Evolutionary conservation across 768 basidiomycete genomes (phyloP), one percentile per base, ranked within the genome.

Genomic region (Lentinula sp.): DNA sequence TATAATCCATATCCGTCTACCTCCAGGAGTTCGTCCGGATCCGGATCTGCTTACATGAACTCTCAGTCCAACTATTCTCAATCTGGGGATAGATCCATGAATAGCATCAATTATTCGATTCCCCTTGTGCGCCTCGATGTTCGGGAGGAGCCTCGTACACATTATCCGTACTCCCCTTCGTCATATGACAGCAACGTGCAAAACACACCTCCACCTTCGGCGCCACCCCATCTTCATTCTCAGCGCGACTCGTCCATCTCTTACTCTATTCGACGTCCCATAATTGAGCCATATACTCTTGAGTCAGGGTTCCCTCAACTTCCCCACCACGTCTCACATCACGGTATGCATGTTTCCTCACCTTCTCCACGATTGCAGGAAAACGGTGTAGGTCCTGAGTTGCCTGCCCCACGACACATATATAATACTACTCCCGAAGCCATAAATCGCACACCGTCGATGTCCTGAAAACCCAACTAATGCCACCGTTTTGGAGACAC

Each of bases 241-340:
- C 71, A 79, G 37, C 76, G 77, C 6, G 79, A 83, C 57, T 71
- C 76, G 8, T 68, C 80, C 45, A 65, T 81, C 60, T 72, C 81
- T 13, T 87, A 81, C 67, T 77, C 79, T 43, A 84, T 83, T 64
- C 79, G 85, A 62, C 80, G 86, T 55, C 77, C 85, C 42, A 73
- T 81, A 55, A 83, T 82, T 35, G 86, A 86, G 51, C 78, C 85
- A 23, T 83, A 57, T 20, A 73, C 81, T 41, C 72, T 80, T 54
- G 75, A 74, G 35, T 77, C 81, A 62, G 79, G 79, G 63, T 79
- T 80, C 61, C 73, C 75, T 52, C 82, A 81, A 69, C 78, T 81
- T 60, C 76, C 79, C 12, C 52, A 77, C 78, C 63, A 77, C 80
- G 32, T 65, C 74, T 12, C 79, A 79, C 75, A 72, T 33, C 72